Base-by-base conservation (phyloP, 305 asterid species). In the Fraxinus nigra region DNA sequence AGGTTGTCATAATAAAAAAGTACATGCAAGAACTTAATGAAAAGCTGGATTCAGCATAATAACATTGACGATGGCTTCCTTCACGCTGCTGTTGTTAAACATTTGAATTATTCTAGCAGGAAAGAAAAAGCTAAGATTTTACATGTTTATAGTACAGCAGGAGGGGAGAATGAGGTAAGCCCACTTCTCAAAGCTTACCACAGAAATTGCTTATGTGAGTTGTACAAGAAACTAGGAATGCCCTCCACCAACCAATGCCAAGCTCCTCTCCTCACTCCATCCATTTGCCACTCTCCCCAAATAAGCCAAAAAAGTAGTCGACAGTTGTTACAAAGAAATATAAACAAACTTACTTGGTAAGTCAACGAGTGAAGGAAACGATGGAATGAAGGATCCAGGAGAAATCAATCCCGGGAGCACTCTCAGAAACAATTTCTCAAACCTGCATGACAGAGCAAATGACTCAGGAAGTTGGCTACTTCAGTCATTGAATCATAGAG, bases 311-410 rank as follows among this genome's bases (percentile, higher is more conserved):
- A 67, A 67, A 22, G 51, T 14, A 81, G 70, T 30, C 24, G 35
- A 70, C 33, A 70, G 24, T 70, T n/a, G 33, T 61, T 40, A 30
- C 11, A 69, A 67, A 79, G 37, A 74, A 78, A 65, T 80, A 81
- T 30, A 82, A 74, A 80, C 76, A 69, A 85, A 90, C 97, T 91
- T 85, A 95, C 98, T 88, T 46, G 99, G 98, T 79, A 95, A 86
- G 88, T 95, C 99, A 43, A 95, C 85, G 9, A 94, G 87, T 61
- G 97, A 89, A 37, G 97, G 92, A 85, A 95, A 92, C 33, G 92
- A 85, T 46, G 97, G 95, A 84, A 94, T 89, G 88, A 94, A 93
- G 67, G 98, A 92, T 81, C 99, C 98, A 80, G 91, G 90, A 76
- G 98, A 92, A 82, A 93, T 87, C 75, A 95, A 86, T 81, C 91